Evolutionary conservation across 257 asterid species (phyloP).

Genomic region (Fraxinus pennsylvanica): DNA sequence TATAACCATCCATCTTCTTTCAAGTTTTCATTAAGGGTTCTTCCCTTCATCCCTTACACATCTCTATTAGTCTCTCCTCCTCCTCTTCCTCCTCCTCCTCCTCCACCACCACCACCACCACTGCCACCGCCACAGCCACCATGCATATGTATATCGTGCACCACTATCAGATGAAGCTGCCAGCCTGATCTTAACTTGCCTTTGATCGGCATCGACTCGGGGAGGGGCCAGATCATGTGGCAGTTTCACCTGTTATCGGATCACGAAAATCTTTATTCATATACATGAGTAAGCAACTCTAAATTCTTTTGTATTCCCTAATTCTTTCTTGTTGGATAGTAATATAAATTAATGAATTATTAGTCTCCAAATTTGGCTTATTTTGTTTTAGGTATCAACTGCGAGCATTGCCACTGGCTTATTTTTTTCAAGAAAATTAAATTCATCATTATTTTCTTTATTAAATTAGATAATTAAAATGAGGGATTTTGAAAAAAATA

Average conservation of each 20-base stretch:
- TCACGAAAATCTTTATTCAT: constrained; percentile 19
- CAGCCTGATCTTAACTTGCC: constrained; percentile 68
- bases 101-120: constrained; percentile 9
- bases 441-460: neutral
- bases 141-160: constrained; percentile 30
- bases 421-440: neutral
- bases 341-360: neutral
- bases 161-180: constrained; percentile 62
- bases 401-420: neutral
- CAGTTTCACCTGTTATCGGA: constrained; percentile 44
- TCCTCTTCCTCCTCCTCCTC: neutral
- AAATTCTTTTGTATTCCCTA: neutral
- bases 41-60: too few relatives aligned
- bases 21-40: neutral
- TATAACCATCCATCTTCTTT: constrained; percentile 27
- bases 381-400: neutral
- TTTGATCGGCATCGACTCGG: neutral
- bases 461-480: too few relatives aligned
- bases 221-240: constrained; percentile 49
- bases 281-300: neutral
- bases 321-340: neutral
- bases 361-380: neutral
- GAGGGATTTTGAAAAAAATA: too few relatives aligned
- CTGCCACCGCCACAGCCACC: neutral
- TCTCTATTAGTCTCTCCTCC: neutral